Evolutionary conservation across 2,329 filamentous ascomycete species (phyloP), one percentile per base, ranked within the genome.

Genomic region (Cordyceps javanica): DNA sequence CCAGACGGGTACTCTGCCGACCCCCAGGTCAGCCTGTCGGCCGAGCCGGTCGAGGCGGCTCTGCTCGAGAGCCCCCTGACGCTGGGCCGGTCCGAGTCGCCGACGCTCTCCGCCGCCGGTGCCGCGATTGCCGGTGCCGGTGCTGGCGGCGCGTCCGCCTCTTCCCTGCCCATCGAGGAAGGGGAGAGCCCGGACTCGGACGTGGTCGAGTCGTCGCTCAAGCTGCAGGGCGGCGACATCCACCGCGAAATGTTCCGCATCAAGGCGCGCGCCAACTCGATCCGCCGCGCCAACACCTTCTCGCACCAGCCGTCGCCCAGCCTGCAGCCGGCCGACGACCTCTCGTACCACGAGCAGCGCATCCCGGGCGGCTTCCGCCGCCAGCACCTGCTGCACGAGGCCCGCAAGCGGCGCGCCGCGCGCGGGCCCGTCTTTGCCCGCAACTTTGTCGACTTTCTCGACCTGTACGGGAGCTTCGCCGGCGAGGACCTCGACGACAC

Each of bases 191-290:
- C 72, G 45, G 82, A 87, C 60, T 60, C 62, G n/a, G 60, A 59
- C 13, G 2, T 59, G 14, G 26, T 72, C 34, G 70, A 74, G 57
- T 90, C 87, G 2, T 91, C 89, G 0, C 74, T 91, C 55, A 82
- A 77, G 59, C 77, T 91, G 3, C 88, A 88, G 66, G 89, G 89
- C 53, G 89, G 89, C 41, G 89, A 92, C 65, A 87, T 92, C 23
- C 88, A 91, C 68, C 85, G 89, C 34, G 87, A 90, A 65, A 80
- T 92, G 34, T 92, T 89, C 78, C 88, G 83, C 67, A 85, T 90
- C 64, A 83, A 86, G 60, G 83, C 85, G 16, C 77, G 83, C 39
- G 72, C 70, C 30, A 69, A 41, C 69, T 69, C 80, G 66, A 64
- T 73, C 71, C 68, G 82, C 65, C 81, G 88, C 61, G 77, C 88